Base-by-base conservation (phyloP, 495 filamentous ascomycete genomes). In the Aspergillus panamensis region DNA sequence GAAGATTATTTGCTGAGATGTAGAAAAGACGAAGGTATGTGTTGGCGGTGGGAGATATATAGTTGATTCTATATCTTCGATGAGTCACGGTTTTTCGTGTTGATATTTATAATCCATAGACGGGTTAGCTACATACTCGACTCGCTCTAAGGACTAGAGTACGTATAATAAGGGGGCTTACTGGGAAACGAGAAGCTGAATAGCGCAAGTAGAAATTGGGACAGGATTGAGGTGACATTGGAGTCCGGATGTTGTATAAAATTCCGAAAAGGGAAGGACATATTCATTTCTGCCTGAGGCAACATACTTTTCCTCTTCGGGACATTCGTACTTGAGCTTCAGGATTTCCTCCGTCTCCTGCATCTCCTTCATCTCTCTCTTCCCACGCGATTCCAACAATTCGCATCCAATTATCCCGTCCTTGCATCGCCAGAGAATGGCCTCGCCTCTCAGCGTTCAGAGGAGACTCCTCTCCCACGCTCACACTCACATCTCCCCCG, bases 261-360 rank as follows among this genome's bases (percentile, higher is more conserved):
- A 17, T 57, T 32, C 19, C 42, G 3, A 13, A 42, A 8, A 52
- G 20, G 19, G 50, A 8, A 52, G 20, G 37, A 21, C 20, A 13
- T 43, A 6, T 5, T 4, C 12, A 16, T 55, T 54, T 16, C 13
- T 57, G 62, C 62, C 62, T 61, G 40, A 60, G 61, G 61, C 57
- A 21, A 4, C 31, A 54, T 6, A 33, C 29, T 48, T 39, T 48
- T 50, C 16, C 19, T 39, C 14, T 39, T 29, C 14, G 44, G 42
- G 42, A 39, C 35, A 45, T 6, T 30, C 13, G 5, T 31, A n/a
- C 7, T 49, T 14, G 13, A n/a, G 25, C 12, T 13, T 10, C 42
- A 37, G 35, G 32, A 25, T 40, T 14, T 60, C 29, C 3, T 32
- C 37, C 35, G 17, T 44, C 8, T 39, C 35, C 47, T 7, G 50